Percentiles rank a stretch among this genome's conserved stretches.
These are phyloP conservation scores for Drechslerella coelobrocha DNA, from an alignment of 2,329 filamentous ascomycete genomes.

Conservation along the genomic window DNA sequence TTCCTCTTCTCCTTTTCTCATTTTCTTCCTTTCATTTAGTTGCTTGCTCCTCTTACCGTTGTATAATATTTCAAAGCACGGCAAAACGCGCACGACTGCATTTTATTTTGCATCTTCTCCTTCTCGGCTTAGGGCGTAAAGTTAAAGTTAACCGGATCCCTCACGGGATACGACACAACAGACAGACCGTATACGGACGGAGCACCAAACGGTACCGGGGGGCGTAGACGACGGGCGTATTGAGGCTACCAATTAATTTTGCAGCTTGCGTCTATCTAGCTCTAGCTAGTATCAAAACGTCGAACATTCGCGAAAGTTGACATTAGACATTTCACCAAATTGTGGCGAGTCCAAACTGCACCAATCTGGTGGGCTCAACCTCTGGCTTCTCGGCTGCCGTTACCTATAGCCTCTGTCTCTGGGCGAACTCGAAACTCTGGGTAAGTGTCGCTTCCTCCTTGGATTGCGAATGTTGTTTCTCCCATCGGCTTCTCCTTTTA, in stretches of 20 bases:
- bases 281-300: neutral
- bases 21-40: constrained; percentile 26
- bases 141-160: neutral
- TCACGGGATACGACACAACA: neutral
- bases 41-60: constrained; percentile 11
- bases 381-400: neutral
- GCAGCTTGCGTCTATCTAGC: neutral
- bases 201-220: neutral
- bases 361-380: neutral
- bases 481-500: constrained; percentile 50
- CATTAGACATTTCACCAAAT: neutral
- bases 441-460: constrained; percentile 23
- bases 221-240: neutral
- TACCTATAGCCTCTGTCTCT: neutral
- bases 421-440: neutral
- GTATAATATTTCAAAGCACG: neutral
- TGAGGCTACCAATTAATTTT: neutral
- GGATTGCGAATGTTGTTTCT: constrained; percentile 30
- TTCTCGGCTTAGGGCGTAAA: too few species aligned
- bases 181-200: constrained; percentile 5
- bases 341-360: neutral
- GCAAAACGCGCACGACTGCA: constrained; percentile 13
- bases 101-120: constrained; percentile 28
- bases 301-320: neutral
- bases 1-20: constrained; percentile 25